A percentile compares a stretch with the other conserved stretches of the same genome.
phyloP scores from a whole-genome alignment of 371 early-diverging fungal genomes.

The Haplosporangium sp. region DNA sequence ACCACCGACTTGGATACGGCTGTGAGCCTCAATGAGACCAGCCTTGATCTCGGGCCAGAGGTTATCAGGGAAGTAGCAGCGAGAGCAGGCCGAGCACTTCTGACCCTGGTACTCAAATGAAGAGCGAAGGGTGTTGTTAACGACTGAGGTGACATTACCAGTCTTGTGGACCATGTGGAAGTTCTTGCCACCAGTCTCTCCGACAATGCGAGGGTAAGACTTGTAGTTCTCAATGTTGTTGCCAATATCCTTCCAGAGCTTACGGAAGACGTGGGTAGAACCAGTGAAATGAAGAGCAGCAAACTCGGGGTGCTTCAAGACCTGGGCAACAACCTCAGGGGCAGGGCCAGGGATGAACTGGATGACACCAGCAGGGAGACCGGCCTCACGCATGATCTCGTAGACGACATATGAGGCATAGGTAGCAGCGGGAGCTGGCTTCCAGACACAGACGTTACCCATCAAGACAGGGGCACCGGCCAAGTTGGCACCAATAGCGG shows the following conservation, averaged over 20 bases:
- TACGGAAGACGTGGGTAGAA: slow-evolving; percentile 92
- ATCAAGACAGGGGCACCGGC: slow-evolving; percentile 95
- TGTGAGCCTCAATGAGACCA: slow-evolving; percentile 71
- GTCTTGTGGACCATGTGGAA: slow-evolving; percentile 92
- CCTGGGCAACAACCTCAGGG: slow-evolving; percentile 75
- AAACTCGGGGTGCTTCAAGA: slow-evolving; percentile 88
- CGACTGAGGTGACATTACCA: slow-evolving; percentile 74
- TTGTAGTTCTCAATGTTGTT: slow-evolving; percentile 91
- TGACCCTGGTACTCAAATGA: slow-evolving; percentile 98
- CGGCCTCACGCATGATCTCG: slow-evolving; percentile 94
- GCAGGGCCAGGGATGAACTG: slow-evolving; percentile 97
- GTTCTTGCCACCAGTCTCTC: slow-evolving; percentile 99
- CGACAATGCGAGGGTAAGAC: slow-evolving; percentile 96
- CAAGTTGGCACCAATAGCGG: slow-evolving; percentile 98
- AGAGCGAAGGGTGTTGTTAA: slow-evolving; percentile 89
- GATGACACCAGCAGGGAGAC: slow-evolving; percentile 96
- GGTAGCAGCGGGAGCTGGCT: slow-evolving; percentile 92
- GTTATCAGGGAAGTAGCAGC: slow-evolving; percentile 90
- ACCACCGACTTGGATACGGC: slow-evolving; percentile 87
- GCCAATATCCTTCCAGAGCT: slow-evolving; percentile 93
- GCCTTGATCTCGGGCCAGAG: slow-evolving; percentile 83
- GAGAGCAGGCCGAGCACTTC: slow-evolving; percentile 97
- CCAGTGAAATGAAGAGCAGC: slow-evolving; percentile 98
- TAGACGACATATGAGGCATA: slow-evolving; percentile 93
- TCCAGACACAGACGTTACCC: slow-evolving; percentile 98